These are phyloP conservation scores for Brassica napus DNA, from an alignment of 345 rosid genomes.

Conservation along the genomic window Da-Ae NC_063438.1:13661001-13661500, in stretches of 20 bases:
- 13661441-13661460: conserved; percentile 41
- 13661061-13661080: background rate
- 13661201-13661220: conserved; percentile 47
- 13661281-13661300: background rate
- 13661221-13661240: background rate
- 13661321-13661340: conserved; percentile 15
- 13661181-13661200: conserved; percentile 65
- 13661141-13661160: conserved; percentile 60
- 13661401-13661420: conserved; percentile 81
- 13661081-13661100: background rate
- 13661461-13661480: background rate
- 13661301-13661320: conserved; percentile 4
- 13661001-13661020: background rate
- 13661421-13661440: conserved; percentile 86
- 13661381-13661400: conserved; percentile 73
- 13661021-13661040: background rate
- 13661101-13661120: background rate
- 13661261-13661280: conserved; percentile 11
- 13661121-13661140: conserved; percentile 5
- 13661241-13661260: background rate
- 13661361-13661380: conserved; percentile 89
- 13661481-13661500: background rate
- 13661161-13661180: conserved; percentile 86
- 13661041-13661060: background rate
- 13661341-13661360: conserved; percentile 89